Evolutionary conservation across 2,329 filamentous ascomycete species (phyloP).

Genomic region (Fonsecaea multimorphosa): DNA sequence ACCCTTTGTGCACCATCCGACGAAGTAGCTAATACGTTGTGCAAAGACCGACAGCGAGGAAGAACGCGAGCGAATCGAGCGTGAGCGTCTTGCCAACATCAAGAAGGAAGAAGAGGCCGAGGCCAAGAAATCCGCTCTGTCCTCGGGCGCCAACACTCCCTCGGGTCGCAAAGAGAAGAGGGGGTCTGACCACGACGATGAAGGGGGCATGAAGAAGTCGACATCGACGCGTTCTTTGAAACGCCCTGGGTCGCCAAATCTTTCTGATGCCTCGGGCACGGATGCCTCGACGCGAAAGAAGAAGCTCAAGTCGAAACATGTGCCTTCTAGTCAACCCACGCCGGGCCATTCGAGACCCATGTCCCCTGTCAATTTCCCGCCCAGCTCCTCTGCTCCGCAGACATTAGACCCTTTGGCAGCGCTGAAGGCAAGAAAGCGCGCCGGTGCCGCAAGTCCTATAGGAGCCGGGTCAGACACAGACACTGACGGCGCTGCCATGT

Average conservation of each 20-base stretch:
- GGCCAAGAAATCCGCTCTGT: constrained; percentile 61
- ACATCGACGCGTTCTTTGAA: constrained; percentile 69
- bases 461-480: constrained; percentile 37
- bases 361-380: constrained; percentile 33
- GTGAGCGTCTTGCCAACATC: constrained; percentile 58
- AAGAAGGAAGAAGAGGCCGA: constrained; percentile 59
- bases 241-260: constrained; percentile 81
- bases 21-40: constrained; percentile 38
- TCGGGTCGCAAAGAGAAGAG: constrained; percentile 63
- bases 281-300: constrained; percentile 70
- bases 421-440: constrained; percentile 23
- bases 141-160: constrained; percentile 71
- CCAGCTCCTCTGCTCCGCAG: constrained; percentile 27
- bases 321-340: constrained; percentile 57
- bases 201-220: constrained; percentile 53
- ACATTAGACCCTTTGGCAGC: constrained; percentile 23
- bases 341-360: constrained; percentile 42
- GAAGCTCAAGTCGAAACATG: constrained; percentile 76
- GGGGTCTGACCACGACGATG: constrained; percentile 40
- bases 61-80: constrained; percentile 60
- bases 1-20: constrained; percentile 42
- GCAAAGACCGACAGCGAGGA: constrained; percentile 57
- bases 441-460: constrained; percentile 13
- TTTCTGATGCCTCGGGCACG: constrained; percentile 89
- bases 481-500: constrained; percentile 37